Conservation (phyloP, 768 basidiomycete species). For the Chlorophyllum brunneum region DNA sequence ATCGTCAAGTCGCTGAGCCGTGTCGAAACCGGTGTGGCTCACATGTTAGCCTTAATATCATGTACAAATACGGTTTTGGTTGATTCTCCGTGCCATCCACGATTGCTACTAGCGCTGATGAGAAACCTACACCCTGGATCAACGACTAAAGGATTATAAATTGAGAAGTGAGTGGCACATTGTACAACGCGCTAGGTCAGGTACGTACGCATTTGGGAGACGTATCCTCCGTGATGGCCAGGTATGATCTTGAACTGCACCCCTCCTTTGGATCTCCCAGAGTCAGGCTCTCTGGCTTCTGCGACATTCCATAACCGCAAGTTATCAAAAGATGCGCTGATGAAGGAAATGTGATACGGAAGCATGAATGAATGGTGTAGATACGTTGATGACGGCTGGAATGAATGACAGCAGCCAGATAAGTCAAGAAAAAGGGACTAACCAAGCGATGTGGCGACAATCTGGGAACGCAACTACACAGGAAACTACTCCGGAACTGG, state of each 20-base stretch:
- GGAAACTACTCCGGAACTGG: constrained; percentile 87
- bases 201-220: constrained; percentile 87
- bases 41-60: constrained; percentile 58
- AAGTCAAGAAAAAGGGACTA: constrained; percentile 24
- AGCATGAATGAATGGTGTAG: neutral
- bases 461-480: constrained; percentile 92
- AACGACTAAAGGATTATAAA: constrained; percentile 53
- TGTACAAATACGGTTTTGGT: constrained; percentile 89
- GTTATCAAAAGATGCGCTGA: constrained; percentile 88
- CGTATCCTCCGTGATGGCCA: constrained; percentile 92
- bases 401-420: neutral
- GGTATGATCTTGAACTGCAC: constrained; percentile 93
- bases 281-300: constrained; percentile 70
- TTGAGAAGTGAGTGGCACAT: neutral
- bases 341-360: neutral
- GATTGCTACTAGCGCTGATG: constrained; percentile 88
- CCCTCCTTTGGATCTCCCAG: constrained; percentile 57
- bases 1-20: neutral
- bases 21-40: neutral
- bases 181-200: neutral
- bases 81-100: constrained; percentile 91
- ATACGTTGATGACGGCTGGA: neutral
- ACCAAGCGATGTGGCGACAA: constrained; percentile 89
- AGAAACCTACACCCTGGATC: constrained; percentile 83
- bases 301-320: constrained; percentile 91